Conservation (phyloP, 306 rosid species). For the Corylus americana region DNA sequence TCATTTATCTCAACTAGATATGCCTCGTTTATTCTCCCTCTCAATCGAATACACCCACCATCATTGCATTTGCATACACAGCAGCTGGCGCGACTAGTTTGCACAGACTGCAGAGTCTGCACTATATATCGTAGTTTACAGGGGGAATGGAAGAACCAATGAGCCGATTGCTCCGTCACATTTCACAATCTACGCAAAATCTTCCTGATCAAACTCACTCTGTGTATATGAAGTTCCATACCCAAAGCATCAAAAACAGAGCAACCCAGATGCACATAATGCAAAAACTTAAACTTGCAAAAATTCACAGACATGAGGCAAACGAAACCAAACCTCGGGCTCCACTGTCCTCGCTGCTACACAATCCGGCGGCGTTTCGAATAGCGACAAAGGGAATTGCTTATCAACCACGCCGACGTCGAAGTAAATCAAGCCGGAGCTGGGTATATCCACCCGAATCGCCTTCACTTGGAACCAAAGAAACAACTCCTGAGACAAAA, state of each 20-base stretch:
- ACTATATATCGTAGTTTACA: constrained; percentile 37
- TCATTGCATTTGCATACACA: constrained; percentile 23
- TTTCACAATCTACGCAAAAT: constrained; percentile 41
- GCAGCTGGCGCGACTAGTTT: constrained; percentile 37
- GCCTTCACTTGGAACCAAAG: constrained; percentile 81
- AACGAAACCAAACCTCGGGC: constrained; percentile 38
- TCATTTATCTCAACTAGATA: constrained; percentile 33
- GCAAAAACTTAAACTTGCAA: background rate
- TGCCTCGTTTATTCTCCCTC: constrained; percentile 17
- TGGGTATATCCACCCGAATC: constrained; percentile 81
- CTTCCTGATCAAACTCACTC: constrained; percentile 23
- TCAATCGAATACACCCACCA: background rate
- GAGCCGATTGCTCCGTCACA: constrained; percentile 29
- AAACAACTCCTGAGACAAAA: constrained; percentile 78
- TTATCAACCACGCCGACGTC: constrained; percentile 75
- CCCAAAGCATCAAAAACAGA: background rate
- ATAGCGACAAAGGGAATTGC: constrained; percentile 72
- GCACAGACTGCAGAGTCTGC: constrained; percentile 48
- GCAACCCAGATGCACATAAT: background rate
- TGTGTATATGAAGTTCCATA: no score
- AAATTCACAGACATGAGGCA: background rate
- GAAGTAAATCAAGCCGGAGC: constrained; percentile 77
- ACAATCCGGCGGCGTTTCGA: constrained; percentile 79
- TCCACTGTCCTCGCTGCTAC: constrained; percentile 34
- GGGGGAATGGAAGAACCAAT: constrained; percentile 38